These are phyloP conservation scores for Fusarium luffae DNA, from an alignment of 2,329 filamentous ascomycete species.

Conservation along the genomic window DNA sequence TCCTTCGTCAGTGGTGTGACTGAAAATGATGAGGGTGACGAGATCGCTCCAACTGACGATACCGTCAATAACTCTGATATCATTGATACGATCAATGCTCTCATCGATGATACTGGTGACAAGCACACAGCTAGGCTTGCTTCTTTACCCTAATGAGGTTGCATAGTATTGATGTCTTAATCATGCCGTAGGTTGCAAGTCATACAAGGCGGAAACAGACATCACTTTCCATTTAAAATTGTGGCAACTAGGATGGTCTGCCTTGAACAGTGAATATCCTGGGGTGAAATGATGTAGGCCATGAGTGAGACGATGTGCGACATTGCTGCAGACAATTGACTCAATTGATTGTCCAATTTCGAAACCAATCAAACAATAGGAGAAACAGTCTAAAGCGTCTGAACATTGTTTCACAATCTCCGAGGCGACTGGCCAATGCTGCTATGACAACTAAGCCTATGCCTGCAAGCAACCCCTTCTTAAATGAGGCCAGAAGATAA, in stretches of 20 bases:
- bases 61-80: not conserved
- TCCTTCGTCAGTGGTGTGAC: not conserved
- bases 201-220: not conserved
- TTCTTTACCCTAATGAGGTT: not conserved
- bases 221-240: not conserved
- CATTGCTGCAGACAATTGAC: not conserved
- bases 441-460: slow-evolving; percentile 27
- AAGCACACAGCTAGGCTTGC: not conserved
- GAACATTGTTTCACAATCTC: slow-evolving; percentile 30
- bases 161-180: not conserved
- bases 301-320: not conserved
- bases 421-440: slow-evolving; percentile 25
- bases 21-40: not conserved
- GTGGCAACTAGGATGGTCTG: not conserved
- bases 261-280: not conserved
- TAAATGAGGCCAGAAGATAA: slow-evolving; percentile 18
- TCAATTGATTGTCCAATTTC: slow-evolving; percentile 3
- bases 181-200: not conserved
- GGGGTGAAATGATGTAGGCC: not conserved
- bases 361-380: slow-evolving; percentile 16
- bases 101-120: not conserved
- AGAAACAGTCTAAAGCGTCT: slow-evolving; percentile 6
- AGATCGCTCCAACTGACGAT: not conserved
- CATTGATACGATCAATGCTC: fast-evolving
- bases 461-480: slow-evolving; percentile 5